A percentile compares a stretch with the other conserved stretches of the same genome.
phyloP scores from a whole-genome alignment of 2,329 filamentous ascomycete genomes.

The Botryosphaeria dothidea region DNA sequence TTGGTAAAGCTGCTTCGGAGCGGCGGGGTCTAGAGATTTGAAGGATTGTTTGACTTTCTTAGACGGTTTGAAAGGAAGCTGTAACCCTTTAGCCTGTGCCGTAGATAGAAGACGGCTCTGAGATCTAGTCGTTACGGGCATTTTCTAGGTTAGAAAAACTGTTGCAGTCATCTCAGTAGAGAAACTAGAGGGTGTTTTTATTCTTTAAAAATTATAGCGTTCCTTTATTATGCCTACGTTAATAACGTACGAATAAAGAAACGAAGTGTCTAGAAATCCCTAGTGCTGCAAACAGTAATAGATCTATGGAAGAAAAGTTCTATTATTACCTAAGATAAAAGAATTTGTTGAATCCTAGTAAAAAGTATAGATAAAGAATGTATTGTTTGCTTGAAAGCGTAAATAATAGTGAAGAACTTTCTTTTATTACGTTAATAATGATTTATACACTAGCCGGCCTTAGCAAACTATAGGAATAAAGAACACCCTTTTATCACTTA shows the following conservation, averaged over 20 bases:
- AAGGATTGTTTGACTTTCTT: not conserved
- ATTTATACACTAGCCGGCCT: too few relatives aligned
- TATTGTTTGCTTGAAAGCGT: too few relatives aligned
- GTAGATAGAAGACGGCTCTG: not conserved
- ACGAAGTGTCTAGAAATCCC: not conserved
- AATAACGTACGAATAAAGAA: not conserved
- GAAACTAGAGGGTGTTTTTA: not conserved
- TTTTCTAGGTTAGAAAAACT: not conserved
- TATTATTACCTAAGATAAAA: not conserved
- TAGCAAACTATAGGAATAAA: too few relatives aligned
- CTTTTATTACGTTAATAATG: too few relatives aligned
- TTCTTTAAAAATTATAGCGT: not conserved
- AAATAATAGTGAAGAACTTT: too few relatives aligned
- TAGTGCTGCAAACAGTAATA: not conserved
- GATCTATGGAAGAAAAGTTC: not conserved
- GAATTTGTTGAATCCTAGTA: not conserved
- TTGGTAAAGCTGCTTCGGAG: not conserved
- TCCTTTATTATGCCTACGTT: not conserved
- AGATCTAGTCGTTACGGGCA: not conserved
- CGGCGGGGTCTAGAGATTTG: not conserved
- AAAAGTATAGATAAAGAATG: too few relatives aligned
- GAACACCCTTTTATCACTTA: too few relatives aligned
- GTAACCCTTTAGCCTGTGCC: not conserved
- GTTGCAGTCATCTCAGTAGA: not conserved
- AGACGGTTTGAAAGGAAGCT: too few relatives aligned